Evolutionary conservation across 345 rosid species (phyloP).

Genomic region (Hirschfeldia incana): DNA sequence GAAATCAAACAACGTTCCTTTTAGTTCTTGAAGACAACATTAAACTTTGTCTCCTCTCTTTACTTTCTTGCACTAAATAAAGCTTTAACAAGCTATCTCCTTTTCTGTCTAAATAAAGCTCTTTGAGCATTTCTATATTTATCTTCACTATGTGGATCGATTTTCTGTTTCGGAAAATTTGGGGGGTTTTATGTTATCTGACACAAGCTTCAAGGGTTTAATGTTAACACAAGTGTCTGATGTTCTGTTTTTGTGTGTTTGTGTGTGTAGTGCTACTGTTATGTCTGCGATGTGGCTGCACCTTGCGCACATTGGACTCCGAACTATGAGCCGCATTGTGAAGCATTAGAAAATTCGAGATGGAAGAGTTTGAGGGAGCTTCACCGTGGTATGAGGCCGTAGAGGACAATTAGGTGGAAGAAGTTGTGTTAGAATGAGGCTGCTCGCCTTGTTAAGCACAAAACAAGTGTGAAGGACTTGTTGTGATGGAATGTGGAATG

Average conservation of each 20-base stretch:
- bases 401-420: not conserved
- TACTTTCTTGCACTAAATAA: too few relatives aligned
- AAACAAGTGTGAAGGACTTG: not conserved
- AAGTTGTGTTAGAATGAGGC: not conserved
- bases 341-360: constrained; percentile 36
- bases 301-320: constrained; percentile 57
- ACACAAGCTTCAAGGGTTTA: not conserved
- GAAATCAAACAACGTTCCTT: too few relatives aligned
- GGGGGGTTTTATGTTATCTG: not conserved
- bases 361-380: constrained; percentile 1
- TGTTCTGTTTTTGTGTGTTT: not conserved
- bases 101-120: too few relatives aligned
- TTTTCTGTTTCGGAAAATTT: too few relatives aligned
- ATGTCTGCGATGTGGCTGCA: constrained; percentile 60
- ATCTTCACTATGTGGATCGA: too few relatives aligned
- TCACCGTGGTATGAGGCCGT: constrained; percentile 48
- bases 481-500: not conserved
- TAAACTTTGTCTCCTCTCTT: too few relatives aligned
- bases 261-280: constrained; percentile 65
- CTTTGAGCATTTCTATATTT: too few relatives aligned
- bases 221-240: not conserved
- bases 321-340: constrained; percentile 39
- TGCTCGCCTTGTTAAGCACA: not conserved
- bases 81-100: too few relatives aligned
- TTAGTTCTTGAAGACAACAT: too few relatives aligned